Conservation (phyloP, 768 basidiomycete species). For the Tulasnella sp. region DNA sequence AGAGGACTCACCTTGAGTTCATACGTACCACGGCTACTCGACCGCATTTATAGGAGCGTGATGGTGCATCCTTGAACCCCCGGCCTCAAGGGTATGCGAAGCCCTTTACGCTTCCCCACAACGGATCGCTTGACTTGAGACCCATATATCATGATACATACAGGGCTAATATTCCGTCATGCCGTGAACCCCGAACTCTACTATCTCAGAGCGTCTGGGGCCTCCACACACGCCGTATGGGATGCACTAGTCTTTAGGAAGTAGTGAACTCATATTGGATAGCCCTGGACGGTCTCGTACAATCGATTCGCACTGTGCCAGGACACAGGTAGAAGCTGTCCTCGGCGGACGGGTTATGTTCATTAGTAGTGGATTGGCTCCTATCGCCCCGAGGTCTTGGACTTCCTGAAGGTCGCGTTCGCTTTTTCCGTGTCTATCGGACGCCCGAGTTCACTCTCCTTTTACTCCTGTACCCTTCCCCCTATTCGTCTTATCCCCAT, state of each 20-base stretch:
- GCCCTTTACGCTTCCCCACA: no score
- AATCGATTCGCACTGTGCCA: no score
- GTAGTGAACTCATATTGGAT: no score
- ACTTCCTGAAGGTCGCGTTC: constrained; percentile 80
- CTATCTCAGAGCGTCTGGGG: constrained; percentile 54
- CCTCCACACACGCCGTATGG: constrained; percentile 67
- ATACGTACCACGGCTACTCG: constrained; percentile 66
- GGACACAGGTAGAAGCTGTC: constrained; percentile 65
- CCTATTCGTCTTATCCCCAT: no score
- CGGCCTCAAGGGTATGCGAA: constrained; percentile 58
- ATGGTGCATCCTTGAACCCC: constrained; percentile 42
- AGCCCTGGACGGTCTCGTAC: no score
- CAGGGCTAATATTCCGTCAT: constrained; percentile 50
- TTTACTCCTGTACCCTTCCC: no score
- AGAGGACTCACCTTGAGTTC: no score
- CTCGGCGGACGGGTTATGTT: constrained; percentile 67
- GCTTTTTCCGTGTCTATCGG: no score
- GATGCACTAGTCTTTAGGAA: constrained; percentile 87
- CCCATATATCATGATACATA: no score
- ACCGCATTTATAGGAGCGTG: constrained; percentile 56
- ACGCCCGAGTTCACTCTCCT: no score
- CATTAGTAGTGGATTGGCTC: constrained; percentile 78
- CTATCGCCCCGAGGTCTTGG: constrained; percentile 73
- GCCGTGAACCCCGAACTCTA: constrained; percentile 68
- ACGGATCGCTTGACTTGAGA: no score